Evolutionary conservation across 306 rosid genomes (phyloP).

Genomic region (Vicia faba): DNA sequence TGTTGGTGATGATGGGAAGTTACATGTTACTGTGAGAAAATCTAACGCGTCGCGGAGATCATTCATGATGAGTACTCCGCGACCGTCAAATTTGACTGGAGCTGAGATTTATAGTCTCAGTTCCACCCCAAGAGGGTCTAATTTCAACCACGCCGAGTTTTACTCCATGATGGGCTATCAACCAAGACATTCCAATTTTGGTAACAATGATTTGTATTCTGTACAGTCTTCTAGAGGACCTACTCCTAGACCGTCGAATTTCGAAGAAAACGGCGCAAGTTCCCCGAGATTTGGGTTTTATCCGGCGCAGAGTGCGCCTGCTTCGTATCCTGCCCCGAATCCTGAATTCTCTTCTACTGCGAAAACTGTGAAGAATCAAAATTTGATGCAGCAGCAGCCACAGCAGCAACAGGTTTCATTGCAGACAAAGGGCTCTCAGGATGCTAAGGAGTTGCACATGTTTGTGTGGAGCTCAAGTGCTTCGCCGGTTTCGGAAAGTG

Average conservation of each 20-base stretch:
- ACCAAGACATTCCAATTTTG: conserved; percentile 68
- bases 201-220: conserved; percentile 64
- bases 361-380: conserved; percentile 9
- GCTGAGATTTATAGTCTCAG: conserved; percentile 93
- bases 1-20: conserved; percentile 81
- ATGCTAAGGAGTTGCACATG: conserved; percentile 87
- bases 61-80: conserved; percentile 62
- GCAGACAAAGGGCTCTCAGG: conserved; percentile 38
- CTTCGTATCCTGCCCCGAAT: conserved; percentile 70
- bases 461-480: conserved; percentile 89
- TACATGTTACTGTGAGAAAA: conserved; percentile 80
- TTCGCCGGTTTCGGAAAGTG: conserved; percentile 74
- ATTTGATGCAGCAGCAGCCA: conserved; percentile 9
- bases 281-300: conserved; percentile 69
- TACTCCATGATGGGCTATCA: conserved; percentile 83
- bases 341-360: conserved; percentile 61
- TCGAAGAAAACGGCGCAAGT: conserved; percentile 58
- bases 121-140: conserved; percentile 88
- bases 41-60: conserved; percentile 81
- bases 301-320: conserved; percentile 53
- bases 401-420: background rate
- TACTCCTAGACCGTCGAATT: conserved; percentile 80
- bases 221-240: conserved; percentile 86
- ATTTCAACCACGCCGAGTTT: conserved; percentile 76
- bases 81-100: conserved; percentile 88